Conservation (phyloP, 257 asterid species). For the Solanum piurae region DNA sequence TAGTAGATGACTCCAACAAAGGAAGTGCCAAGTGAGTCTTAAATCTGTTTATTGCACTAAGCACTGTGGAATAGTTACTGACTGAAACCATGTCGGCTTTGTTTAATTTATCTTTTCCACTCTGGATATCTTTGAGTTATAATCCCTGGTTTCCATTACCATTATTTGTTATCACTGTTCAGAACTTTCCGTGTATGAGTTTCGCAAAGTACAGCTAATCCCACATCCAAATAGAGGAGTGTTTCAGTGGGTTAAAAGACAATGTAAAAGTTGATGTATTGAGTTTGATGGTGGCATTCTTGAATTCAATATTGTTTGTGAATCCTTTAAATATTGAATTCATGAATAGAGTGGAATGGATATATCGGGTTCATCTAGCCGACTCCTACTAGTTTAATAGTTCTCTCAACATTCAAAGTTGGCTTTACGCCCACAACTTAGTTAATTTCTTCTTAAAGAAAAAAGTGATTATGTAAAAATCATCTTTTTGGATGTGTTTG, state of each 20-base stretch:
- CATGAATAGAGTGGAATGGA: neutral
- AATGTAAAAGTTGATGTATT: neutral
- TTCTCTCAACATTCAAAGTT: neutral
- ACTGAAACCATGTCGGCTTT: neutral
- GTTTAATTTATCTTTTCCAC: neutral
- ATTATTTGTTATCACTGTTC: neutral
- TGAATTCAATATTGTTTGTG: neutral
- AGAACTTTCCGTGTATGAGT: neutral
- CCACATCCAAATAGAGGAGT: neutral
- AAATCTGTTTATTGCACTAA: neutral
- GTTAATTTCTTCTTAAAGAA: neutral
- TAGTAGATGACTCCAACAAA: constrained; percentile 69
- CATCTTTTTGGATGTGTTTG: neutral
- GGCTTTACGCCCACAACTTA: neutral
- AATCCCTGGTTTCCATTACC: neutral
- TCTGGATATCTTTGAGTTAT: neutral
- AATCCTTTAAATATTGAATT: neutral
- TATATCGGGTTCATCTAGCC: neutral
- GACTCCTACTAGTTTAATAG: neutral
- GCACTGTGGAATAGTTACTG: neutral
- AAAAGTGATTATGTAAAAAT: neutral
- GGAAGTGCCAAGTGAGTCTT: constrained; percentile 70
- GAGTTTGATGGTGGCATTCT: neutral
- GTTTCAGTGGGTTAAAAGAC: neutral
- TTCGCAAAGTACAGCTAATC: neutral